Conservation (phyloP, 2,329 filamentous ascomycete genomes). For the Talaromyces islandicus region DNA sequence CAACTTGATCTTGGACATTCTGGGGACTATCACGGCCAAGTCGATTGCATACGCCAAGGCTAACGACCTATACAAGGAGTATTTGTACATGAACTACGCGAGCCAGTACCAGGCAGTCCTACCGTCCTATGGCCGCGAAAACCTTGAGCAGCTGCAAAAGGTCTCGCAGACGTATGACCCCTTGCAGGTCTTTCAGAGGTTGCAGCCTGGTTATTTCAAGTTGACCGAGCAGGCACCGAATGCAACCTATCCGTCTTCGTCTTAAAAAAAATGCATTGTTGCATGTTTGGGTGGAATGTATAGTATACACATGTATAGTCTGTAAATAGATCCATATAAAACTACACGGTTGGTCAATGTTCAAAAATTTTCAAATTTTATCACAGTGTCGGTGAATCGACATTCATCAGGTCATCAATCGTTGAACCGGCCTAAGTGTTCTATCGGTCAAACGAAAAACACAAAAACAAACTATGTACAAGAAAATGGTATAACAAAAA, state of each 20-base stretch:
- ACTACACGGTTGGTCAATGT: neutral
- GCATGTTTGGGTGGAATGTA: neutral
- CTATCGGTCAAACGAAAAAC: neutral
- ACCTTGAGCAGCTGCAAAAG: constrained; percentile 24
- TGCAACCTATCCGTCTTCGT: constrained; percentile 6
- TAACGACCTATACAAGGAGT: constrained; percentile 24
- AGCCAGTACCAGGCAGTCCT: constrained; percentile 38
- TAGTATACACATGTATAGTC: neutral
- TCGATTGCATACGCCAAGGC: constrained; percentile 23
- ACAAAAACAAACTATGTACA: neutral
- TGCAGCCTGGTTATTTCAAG: constrained; percentile 41
- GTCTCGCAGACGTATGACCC: constrained; percentile 36
- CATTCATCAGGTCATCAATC: neutral
- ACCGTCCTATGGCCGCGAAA: constrained; percentile 36
- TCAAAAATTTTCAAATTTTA: neutral
- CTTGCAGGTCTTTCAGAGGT: constrained; percentile 30
- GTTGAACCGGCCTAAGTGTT: neutral
- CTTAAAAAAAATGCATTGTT: neutral
- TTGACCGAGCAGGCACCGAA: constrained; percentile 16
- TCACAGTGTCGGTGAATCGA: neutral
- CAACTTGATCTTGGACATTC: constrained; percentile 17
- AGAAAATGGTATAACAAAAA: neutral
- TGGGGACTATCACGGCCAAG: constrained; percentile 20
- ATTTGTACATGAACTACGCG: constrained; percentile 46
- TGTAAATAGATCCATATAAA: neutral